Evolutionary conservation across 169 alveolate genomes (phyloP), one percentile per base, ranked within the genome.

Genomic region (Eimeria falciformis): DNA sequence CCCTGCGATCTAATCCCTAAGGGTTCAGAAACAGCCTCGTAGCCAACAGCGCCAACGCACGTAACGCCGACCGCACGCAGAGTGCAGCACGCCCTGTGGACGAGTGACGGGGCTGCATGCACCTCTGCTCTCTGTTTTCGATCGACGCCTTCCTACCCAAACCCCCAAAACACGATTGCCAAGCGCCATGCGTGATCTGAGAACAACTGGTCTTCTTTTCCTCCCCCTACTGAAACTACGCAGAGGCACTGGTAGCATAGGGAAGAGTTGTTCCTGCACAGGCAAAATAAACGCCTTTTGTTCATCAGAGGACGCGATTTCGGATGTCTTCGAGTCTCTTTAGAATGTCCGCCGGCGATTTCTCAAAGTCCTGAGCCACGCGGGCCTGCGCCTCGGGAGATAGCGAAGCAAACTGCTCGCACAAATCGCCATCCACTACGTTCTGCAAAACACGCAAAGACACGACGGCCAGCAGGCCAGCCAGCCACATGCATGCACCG

Each of bases 381-480:
- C 95, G 95, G 65, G 95, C 95, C 93, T 98, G 98, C 88, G 93
- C 97, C 6, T 96, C 97, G 91, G 85, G 95, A 18, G 96, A 93
- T 55, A 98, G 93, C 27, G 92, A 86, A 23, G 96, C 92, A 95
- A 94, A 98, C 94, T 96, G 97, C 95, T 98, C 99, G 85, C 99
- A 98, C 56, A 99, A 94, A 93, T 98, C 99, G 21, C 99, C 99
- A 96, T 99, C 99, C 69, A 99, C 97, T 62, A 73, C 62, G 90
- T 93, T 90, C 93, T 96, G 97, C 50, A 97, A 27, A 14, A 40
- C 73, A 40, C 73, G 23, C 46, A 23, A 18, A 79, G 9, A 53
- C 33, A 33, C 89, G n/a, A 11, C 43, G 89, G 21, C 14, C 23
- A 73, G 43, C 47, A 14, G 17, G 47, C 79, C 17, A 68, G 55